Conservation (phyloP, 108 stramenopile genomes). For the Aurantiochytrium sp. region DNA sequence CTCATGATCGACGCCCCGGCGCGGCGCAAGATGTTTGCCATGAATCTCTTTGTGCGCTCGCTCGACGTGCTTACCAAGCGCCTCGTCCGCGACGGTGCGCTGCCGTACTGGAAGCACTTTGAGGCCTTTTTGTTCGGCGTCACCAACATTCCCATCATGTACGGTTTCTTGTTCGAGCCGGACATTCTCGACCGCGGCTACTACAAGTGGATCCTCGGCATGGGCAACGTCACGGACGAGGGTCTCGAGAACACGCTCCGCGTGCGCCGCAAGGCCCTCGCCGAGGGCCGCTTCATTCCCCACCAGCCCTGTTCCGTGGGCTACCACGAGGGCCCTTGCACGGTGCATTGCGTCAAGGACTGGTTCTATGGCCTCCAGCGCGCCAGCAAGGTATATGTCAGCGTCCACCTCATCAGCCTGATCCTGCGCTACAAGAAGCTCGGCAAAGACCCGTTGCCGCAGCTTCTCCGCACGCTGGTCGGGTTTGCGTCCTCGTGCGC, state of each 20-base stretch:
- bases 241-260: neutral
- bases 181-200: neutral
- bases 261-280: neutral
- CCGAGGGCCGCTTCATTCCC: neutral
- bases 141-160: constrained; percentile 22
- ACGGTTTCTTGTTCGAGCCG: neutral
- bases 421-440: neutral
- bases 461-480: neutral
- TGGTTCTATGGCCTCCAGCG: neutral
- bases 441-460: neutral
- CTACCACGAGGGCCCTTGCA: constrained; percentile 15
- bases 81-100: neutral
- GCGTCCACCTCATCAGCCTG: neutral
- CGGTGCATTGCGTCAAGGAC: neutral
- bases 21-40: neutral
- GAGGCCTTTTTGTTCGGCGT: neutral
- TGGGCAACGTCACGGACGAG: neutral
- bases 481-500: neutral
- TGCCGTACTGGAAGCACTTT: neutral
- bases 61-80: neutral
- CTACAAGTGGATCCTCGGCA: constrained; percentile 15
- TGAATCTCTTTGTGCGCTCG: constrained; percentile 14
- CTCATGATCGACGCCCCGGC: neutral
- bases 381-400: neutral
- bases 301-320: neutral